Evolutionary conservation across 495 filamentous ascomycete species (phyloP).

Genomic region (Aspergillus cristatus): DNA sequence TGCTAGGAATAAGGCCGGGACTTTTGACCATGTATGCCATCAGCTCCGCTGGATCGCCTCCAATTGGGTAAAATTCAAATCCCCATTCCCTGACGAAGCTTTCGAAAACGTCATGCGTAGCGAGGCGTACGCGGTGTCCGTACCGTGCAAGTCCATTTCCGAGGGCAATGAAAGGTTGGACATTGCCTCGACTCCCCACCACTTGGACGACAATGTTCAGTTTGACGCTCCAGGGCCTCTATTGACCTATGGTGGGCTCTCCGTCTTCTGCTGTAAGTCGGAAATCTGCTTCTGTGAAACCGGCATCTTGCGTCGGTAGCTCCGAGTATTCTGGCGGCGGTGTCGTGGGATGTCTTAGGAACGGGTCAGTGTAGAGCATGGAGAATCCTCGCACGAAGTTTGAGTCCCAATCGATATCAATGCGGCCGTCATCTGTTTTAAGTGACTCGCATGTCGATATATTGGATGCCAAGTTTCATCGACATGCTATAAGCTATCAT

Average conservation of each 20-base stretch:
- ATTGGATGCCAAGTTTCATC: too few relatives aligned
- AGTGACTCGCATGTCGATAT: too few relatives aligned
- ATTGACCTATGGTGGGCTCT: too few relatives aligned
- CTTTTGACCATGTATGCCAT: constrained; percentile 56
- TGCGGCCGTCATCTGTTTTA: constrained; percentile 16
- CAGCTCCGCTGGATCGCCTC: constrained; percentile 52
- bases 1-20: constrained; percentile 40
- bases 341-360: too few relatives aligned
- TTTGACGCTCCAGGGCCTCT: too few relatives aligned
- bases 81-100: constrained; percentile 46
- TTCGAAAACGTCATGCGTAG: constrained; percentile 53
- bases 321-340: too few relatives aligned
- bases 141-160: constrained; percentile 38
- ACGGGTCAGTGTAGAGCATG: too few relatives aligned
- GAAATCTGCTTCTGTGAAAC: too few relatives aligned
- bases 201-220: constrained; percentile 46
- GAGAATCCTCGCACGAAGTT: too few relatives aligned
- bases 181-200: constrained; percentile 45
- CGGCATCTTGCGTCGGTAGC: constrained; percentile 8
- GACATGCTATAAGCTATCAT: too few relatives aligned
- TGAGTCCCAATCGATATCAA: constrained; percentile 19
- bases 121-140: constrained; percentile 49
- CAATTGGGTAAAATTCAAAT: constrained; percentile 56
- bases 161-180: constrained; percentile 45
- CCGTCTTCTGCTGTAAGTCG: too few relatives aligned